These are phyloP conservation scores for Atkinsonella texensis DNA, from an alignment of 2,329 filamentous ascomycete species.

Conservation along the genomic window DNA sequence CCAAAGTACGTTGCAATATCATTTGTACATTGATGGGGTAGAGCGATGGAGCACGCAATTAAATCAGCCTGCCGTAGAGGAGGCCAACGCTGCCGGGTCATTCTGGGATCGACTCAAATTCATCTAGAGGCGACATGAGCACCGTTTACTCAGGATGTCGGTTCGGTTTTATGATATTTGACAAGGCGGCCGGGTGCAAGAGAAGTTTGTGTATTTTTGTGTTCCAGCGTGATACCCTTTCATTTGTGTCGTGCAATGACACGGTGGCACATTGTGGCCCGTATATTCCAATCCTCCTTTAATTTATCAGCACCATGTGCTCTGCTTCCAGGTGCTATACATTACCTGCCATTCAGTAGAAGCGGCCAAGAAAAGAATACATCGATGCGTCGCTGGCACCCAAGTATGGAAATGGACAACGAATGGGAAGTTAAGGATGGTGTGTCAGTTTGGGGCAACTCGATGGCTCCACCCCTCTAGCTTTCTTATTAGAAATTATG, in stretches of 20 bases:
- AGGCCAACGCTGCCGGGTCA: slow-evolving; percentile 22
- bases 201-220: neutral
- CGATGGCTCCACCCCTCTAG: neutral
- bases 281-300: neutral
- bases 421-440: too few relatives aligned
- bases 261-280: neutral
- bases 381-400: too few relatives aligned
- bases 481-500: neutral
- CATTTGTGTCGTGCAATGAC: neutral
- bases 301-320: neutral
- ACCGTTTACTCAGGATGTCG: neutral
- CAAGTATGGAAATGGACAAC: too few relatives aligned
- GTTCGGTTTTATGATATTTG: neutral
- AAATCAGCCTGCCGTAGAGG: slow-evolving; percentile 27
- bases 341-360: too few relatives aligned
- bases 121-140: neutral
- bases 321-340: neutral
- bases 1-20: slow-evolving; percentile 64
- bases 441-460: too few relatives aligned
- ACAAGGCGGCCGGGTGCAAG: neutral
- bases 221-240: slow-evolving; percentile 5
- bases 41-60: slow-evolving; percentile 61
- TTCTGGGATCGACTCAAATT: slow-evolving; percentile 34
- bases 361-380: too few relatives aligned
- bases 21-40: slow-evolving; percentile 68